Percentiles rank a stretch among this genome's conserved stretches.
These are phyloP conservation scores for Neovahlkampfia damariscottae DNA, from an alignment of 78 protist genomes.

Conservation along the genomic window DNA sequence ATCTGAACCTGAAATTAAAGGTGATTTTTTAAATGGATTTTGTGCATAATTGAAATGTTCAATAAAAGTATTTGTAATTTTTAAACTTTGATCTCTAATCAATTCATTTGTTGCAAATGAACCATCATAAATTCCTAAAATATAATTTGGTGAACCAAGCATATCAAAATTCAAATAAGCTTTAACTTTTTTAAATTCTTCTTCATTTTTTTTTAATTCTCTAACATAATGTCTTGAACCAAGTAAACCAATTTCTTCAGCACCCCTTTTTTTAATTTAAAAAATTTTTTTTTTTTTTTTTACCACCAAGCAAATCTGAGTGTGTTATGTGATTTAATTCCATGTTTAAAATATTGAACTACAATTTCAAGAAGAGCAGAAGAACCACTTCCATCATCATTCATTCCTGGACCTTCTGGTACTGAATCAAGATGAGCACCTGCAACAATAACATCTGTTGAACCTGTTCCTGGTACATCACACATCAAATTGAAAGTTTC, in stretches of 20 bases:
- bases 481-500: background rate
- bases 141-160: conserved; percentile 20
- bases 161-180: conserved; percentile 21
- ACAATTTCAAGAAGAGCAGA: conserved; percentile 4
- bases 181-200: background rate
- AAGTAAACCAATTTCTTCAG: conserved; percentile 26
- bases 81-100: background rate
- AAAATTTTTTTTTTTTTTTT: too few relatives aligned
- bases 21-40: background rate
- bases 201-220: background rate
- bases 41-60: background rate
- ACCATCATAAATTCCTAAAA: conserved; percentile 10
- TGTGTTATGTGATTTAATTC: background rate
- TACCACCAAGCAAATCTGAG: conserved; percentile 28
- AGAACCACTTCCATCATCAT: conserved; percentile 27
- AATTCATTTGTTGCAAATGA: background rate
- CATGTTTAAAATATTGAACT: background rate
- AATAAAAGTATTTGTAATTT: background rate
- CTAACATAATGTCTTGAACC: conserved; percentile 21
- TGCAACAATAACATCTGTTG: background rate
- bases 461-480: background rate
- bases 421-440: conserved; percentile 29
- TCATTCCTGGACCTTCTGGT: conserved; percentile 31
- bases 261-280: too few relatives aligned
- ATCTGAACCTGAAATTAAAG: conserved; percentile 9